Conservation (phyloP, 345 rosid species). For the Erysimum cheiranthoides region DNA sequence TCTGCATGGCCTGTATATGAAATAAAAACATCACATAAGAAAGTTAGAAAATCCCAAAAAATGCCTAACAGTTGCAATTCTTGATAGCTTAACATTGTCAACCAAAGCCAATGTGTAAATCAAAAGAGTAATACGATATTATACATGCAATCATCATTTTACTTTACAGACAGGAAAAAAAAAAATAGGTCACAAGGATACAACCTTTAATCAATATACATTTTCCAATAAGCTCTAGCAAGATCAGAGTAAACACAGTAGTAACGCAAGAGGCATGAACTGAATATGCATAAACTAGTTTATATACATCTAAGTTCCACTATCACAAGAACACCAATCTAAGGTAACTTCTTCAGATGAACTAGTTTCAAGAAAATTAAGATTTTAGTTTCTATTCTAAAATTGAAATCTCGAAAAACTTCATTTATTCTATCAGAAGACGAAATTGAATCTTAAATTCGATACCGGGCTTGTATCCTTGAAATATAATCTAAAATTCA, state of each 20-base stretch:
- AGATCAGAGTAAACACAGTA: background rate
- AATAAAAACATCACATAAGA: background rate
- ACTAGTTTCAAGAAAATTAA: background rate
- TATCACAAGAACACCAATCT: background rate
- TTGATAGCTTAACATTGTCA: background rate
- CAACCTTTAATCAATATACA: background rate
- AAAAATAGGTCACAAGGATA: background rate
- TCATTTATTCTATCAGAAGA: background rate
- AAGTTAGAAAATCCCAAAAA: background rate
- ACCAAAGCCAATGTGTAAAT: background rate
- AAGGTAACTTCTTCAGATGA: background rate
- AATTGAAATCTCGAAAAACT: background rate
- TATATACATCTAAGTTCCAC: background rate
- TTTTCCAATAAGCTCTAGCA: background rate
- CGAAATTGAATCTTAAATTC: slow-evolving; percentile 2
- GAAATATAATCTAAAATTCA: background rate
- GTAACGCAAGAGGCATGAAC: background rate
- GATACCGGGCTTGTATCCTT: background rate
- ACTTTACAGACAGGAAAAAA: background rate
- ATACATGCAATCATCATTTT: background rate
- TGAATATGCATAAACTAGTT: background rate
- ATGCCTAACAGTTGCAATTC: background rate
- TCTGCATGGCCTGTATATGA: slow-evolving; percentile 71
- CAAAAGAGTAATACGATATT: background rate
- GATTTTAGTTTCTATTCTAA: background rate